Conservation (phyloP, 352 stramenopile species). For the Phytopythium sindhum region DNA sequence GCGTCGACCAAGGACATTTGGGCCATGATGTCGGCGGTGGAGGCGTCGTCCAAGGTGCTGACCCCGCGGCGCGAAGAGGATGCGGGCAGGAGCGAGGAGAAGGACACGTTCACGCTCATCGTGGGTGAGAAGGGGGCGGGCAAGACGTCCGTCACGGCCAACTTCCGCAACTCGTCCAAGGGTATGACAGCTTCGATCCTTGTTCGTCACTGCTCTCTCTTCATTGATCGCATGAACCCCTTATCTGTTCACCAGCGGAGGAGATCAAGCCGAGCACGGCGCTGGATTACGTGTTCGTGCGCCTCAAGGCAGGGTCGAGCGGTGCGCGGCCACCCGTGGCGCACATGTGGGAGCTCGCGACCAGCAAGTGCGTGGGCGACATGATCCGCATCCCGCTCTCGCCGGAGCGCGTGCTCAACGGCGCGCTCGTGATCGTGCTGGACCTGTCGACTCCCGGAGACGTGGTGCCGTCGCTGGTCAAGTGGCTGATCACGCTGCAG, state of each 20-base stretch:
- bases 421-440: slow-evolving; percentile 75
- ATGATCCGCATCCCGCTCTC: slow-evolving; percentile 85
- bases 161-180: slow-evolving; percentile 65
- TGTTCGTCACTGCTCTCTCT: background rate
- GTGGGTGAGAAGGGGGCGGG: slow-evolving; percentile 62
- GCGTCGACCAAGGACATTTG: slow-evolving; percentile 65
- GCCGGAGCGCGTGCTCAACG: slow-evolving; percentile 68
- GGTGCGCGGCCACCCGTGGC: slow-evolving; percentile 45
- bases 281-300: slow-evolving; percentile 90
- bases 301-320: slow-evolving; percentile 51
- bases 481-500: slow-evolving; percentile 71
- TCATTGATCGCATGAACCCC: background rate
- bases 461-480: slow-evolving; percentile 69
- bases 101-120: slow-evolving; percentile 71
- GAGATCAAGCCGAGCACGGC: slow-evolving; percentile 90
- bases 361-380: slow-evolving; percentile 69
- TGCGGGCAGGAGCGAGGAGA: slow-evolving; percentile 34
- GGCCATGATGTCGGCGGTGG: slow-evolving; percentile 57
- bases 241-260: slow-evolving; percentile 26
- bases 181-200: slow-evolving; percentile 6
- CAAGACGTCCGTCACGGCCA: slow-evolving; percentile 79
- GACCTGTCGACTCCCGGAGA: slow-evolving; percentile 82
- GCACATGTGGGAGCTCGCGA: slow-evolving; percentile 92
- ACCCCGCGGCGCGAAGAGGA: slow-evolving; percentile 16
- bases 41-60: slow-evolving; percentile 21